Base-by-base conservation (phyloP, 495 filamentous ascomycete species). In the Penicillium ochrochloron region DNA sequence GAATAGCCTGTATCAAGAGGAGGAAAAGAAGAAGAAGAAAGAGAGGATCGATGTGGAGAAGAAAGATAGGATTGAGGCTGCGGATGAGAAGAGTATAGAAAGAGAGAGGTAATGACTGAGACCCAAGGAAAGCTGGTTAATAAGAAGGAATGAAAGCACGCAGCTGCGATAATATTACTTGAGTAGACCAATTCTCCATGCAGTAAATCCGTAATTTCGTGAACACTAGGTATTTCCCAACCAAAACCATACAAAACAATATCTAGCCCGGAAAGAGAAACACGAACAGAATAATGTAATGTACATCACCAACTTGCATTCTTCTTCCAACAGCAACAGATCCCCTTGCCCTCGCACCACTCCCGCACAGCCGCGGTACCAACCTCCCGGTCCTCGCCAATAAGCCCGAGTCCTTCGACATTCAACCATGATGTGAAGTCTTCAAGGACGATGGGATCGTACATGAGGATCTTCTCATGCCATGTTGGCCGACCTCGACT, bases 401-500 rank as follows among this genome's bases (percentile, higher is more conserved):
- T 80, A 19, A 80, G 78, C 9, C 78, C 80, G 39, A 96, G 68
- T 5, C 88, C 89, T 35, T 90, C 86, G 19, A 82, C 83, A 63
- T 97, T 97, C 27, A 99, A 73, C 92, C 92, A 98, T 2, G 75
- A 78, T 6, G 93, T 83, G 10, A 99, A 78, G 60, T 97, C 95
- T 74, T 98, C 95, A 1, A 97, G 72, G 0, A 95, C 82, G 42
- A 99, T 90, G 0, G 96, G 93, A 65, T 98, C 94, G 72, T 94
- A 98, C 77, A 97, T 88, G 19, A 98, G 82, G 52, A 99, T 97
- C 74, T 93, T 94, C 79, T 97, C 90, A 59, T 96, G 81, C 89
- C 92, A 97, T 8, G 83, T 91, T 12, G 87, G 35, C 78, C 74
- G 29, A 62, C 60, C 63, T 25, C 65, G 64, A 35, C 66, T 50